A percentile compares a stretch with the other conserved stretches of the same genome.
Conservation (phyloP, 768 basidiomycete genomes). For the Hebeloma cylindrosporum region DNA sequence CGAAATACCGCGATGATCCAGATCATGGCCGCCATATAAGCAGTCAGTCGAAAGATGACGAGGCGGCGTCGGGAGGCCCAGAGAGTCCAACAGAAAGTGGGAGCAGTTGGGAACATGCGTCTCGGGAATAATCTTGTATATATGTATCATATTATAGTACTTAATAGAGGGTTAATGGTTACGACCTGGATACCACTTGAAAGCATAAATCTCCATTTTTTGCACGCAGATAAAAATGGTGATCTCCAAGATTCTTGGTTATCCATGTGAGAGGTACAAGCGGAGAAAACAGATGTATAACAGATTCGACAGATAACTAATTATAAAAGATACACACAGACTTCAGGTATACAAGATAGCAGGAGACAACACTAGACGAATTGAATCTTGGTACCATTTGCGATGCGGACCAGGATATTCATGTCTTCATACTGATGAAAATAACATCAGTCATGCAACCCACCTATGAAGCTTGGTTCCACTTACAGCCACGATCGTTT, state of each 20-base stretch:
- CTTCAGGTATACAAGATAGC: slow-evolving; percentile 3
- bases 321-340: neutral
- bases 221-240: slow-evolving; percentile 4
- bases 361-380: slow-evolving; percentile 62
- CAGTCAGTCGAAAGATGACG: slow-evolving; percentile 8
- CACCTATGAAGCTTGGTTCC: slow-evolving; percentile 7
- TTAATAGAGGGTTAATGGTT: slow-evolving; percentile 11
- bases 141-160: slow-evolving; percentile 15
- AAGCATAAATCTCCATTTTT: neutral
- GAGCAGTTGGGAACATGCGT: slow-evolving; percentile 78
- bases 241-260: neutral
- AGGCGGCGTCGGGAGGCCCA: slow-evolving; percentile 17
- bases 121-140: slow-evolving; percentile 23
- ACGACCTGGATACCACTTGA: neutral
- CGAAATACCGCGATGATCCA: slow-evolving; percentile 59
- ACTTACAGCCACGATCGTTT: slow-evolving; percentile 77
- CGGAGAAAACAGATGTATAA: neutral
- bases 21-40: slow-evolving; percentile 23
- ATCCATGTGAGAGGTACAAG: neutral
- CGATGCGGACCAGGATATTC: slow-evolving; percentile 78
- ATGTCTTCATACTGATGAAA: slow-evolving; percentile 78
- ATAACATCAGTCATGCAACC: slow-evolving; percentile 13
- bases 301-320: neutral
- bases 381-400: slow-evolving; percentile 78
- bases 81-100: slow-evolving; percentile 49